phyloP scores from a whole-genome alignment of 306 rosid species.

The Prosopis cineraria region DNA sequence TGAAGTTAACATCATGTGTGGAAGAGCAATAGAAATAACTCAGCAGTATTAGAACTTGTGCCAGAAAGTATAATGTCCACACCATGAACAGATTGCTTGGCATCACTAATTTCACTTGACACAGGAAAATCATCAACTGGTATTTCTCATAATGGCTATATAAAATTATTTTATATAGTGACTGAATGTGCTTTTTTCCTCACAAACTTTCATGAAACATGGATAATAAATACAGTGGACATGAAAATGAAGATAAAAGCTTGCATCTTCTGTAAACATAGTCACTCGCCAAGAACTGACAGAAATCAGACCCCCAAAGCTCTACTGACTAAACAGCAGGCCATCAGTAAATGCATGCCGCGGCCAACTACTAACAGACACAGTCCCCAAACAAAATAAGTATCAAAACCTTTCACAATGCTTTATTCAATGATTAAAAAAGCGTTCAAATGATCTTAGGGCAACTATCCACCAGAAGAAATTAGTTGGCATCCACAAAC shows the following conservation, averaged over 20 bases:
- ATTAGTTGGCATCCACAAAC: background rate
- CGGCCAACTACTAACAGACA: background rate
- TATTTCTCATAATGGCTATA: background rate
- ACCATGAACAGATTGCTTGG: background rate
- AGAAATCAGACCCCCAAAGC: background rate
- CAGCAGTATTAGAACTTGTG: slow-evolving; percentile 13
- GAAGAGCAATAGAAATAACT: slow-evolving; percentile 1
- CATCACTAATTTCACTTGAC: background rate
- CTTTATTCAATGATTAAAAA: background rate
- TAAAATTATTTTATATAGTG: background rate
- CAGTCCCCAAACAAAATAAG: background rate
- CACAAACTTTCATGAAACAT: background rate
- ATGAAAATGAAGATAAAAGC: background rate
- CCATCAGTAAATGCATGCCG: background rate
- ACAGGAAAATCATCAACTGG: background rate
- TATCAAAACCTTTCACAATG: background rate
- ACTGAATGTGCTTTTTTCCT: background rate
- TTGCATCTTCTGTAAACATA: background rate
- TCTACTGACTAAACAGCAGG: background rate
- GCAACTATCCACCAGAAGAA: background rate
- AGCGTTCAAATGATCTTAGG: background rate
- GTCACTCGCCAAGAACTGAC: background rate
- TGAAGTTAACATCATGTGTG: slow-evolving; percentile 31
- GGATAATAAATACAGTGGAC: background rate
- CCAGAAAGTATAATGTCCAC: background rate